Conservation (phyloP, 352 stramenopile species). For the Globisporangium paroecandrum region DNA sequence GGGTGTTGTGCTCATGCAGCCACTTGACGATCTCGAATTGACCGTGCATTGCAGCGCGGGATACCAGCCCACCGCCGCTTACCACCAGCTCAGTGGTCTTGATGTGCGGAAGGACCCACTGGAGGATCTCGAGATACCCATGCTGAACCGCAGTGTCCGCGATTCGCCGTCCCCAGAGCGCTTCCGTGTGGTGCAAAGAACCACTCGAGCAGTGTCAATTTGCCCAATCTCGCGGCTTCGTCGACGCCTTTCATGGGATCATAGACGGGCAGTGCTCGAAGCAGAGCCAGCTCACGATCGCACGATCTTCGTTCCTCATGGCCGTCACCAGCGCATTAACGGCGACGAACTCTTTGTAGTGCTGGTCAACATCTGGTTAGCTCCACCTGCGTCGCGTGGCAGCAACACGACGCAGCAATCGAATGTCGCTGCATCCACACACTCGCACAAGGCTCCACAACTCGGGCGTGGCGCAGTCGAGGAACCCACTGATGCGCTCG, state of each 20-base stretch:
- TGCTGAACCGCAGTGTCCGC: not conserved
- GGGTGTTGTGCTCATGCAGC: not conserved
- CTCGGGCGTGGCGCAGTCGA: not conserved
- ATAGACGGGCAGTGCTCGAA: not conserved
- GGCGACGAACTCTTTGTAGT: conserved; percentile 5
- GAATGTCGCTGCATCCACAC: not conserved
- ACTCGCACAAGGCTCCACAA: not conserved
- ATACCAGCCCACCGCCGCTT: not conserved
- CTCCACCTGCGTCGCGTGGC: not conserved
- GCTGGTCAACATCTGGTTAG: not conserved
- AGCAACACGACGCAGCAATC: not conserved
- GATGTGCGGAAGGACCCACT: conserved; percentile 5
- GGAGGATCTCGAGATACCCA: not conserved
- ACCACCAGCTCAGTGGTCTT: not conserved
- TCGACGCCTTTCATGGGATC: not conserved
- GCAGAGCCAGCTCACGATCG: not conserved
- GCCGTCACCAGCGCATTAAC: not conserved
- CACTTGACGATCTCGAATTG: not conserved
- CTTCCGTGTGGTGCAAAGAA: not conserved
- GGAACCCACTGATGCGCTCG: not conserved
- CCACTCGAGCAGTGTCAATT: not conserved
- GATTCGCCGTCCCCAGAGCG: not conserved
- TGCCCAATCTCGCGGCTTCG: not conserved
- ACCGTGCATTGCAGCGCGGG: not conserved
- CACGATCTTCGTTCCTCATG: not conserved